Percentiles rank a stretch among this genome's conserved stretches.
phyloP scores from a whole-genome alignment of 805 yeast species.

The Ascoidea rubescens region DNA sequence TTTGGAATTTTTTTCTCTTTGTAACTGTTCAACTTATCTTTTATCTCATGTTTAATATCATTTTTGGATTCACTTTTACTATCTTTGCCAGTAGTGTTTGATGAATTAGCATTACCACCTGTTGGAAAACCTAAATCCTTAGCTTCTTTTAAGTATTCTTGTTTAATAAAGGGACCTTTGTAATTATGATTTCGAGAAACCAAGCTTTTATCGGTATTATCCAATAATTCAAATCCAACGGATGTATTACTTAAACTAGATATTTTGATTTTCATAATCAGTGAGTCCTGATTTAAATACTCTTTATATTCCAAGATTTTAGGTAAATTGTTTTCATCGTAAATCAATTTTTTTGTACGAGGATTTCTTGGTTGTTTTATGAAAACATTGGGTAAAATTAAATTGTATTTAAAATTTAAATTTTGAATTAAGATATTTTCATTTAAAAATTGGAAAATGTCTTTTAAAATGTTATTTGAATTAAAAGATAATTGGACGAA shows the following conservation, averaged over 20 bases:
- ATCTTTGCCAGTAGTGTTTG: no score
- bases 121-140: no score
- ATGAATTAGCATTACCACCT: no score
- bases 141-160: neutral
- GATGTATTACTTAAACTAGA: neutral
- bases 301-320: neutral
- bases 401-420: no score
- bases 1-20: slow-evolving; percentile 2
- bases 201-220: neutral
- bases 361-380: neutral
- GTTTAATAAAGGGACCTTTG: neutral
- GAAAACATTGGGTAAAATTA: no score
- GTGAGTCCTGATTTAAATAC: neutral
- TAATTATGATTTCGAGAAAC: no score
- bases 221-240: neutral
- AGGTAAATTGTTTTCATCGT: neutral
- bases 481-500: neutral
- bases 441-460: no score
- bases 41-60: neutral
- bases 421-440: neutral
- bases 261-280: neutral
- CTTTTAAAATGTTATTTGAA: neutral
- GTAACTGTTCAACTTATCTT: neutral
- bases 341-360: no score
- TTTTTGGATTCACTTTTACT: neutral